Base-by-base conservation (phyloP, 2,329 filamentous ascomycete species). In the Paecilomyces sp. region DNA sequence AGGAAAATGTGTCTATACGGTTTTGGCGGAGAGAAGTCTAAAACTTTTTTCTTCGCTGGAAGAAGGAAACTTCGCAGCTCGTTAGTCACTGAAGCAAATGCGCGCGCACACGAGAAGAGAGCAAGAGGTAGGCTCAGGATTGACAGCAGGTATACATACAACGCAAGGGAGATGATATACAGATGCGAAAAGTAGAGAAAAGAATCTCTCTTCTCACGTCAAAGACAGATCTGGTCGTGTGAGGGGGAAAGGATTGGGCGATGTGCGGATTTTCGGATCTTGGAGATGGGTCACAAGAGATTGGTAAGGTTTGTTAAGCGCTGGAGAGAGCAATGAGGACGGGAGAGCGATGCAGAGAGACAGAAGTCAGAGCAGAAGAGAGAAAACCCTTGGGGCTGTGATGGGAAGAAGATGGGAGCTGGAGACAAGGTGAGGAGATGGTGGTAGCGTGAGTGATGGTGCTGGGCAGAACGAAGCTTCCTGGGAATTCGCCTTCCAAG, bases 161-260 rank as follows among this genome's bases (percentile, higher is more conserved):
- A 70, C 69, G 68, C 69, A 66, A 70, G 63, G 63, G 64, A 60
- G 55, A 67, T 64, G 57, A 63, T 60, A 55, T 57, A 65, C 41
- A 60, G 67, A 63, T 64, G 64, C 61, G 63, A 64, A 53, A 65
- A 59, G 31, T 31, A 54, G 58, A 58, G 56, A 62, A 56, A 33
- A 52, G 54, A 62, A 52, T 30, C n/a, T n/a, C 28, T 53, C 51
- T 53, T 30, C 24, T 25, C 51, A 12, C 3, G 51, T 34, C 59
- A 63, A 63, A 60, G 62, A 64, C 60, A 58, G 53, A 63, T 11
- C 25, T 55, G 33, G 62, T 58, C 57, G 58, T 60, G 62, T 61
- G 63, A 62, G 63, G 59, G 50, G 61, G 61, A 64, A 65, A 67
- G 65, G 64, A 64, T 11, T 11, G 51, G 28, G 15, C 69, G 65